phyloP scores from a whole-genome alignment of 352 stramenopile genomes.

The Phytopythium mirpurense region DNA sequence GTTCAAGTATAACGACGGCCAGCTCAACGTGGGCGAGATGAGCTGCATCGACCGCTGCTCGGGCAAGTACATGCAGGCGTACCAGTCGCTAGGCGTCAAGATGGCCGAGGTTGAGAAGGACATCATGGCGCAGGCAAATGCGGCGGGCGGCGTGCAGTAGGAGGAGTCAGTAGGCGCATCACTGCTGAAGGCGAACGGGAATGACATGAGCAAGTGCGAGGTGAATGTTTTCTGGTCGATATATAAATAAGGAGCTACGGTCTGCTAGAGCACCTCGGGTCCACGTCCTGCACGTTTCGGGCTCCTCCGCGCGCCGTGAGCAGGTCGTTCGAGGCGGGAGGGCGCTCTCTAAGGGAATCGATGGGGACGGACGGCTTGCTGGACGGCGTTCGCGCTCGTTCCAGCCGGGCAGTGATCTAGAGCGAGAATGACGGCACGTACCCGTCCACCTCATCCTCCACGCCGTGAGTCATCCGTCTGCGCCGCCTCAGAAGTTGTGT shows the following conservation, averaged over 20 bases:
- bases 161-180: no score
- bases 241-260: slow-evolving; percentile 54
- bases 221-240: slow-evolving; percentile 12
- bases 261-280: slow-evolving; percentile 17
- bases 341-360: neutral
- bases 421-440: no score
- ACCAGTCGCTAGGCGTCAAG: slow-evolving; percentile 92
- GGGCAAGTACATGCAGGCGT: slow-evolving; percentile 97
- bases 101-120: slow-evolving; percentile 95
- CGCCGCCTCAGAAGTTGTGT: slow-evolving; percentile 61
- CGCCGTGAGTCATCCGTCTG: neutral
- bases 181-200: neutral
- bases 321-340: neutral
- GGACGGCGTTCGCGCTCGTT: neutral
- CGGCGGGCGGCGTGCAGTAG: slow-evolving; percentile 39
- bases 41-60: slow-evolving; percentile 97
- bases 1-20: slow-evolving; percentile 94
- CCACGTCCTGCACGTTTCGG: slow-evolving; percentile 6
- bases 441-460: neutral
- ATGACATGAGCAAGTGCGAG: neutral
- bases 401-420: no score
- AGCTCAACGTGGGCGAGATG: slow-evolving; percentile 98
- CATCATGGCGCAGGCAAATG: slow-evolving; percentile 70
- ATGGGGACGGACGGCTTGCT: neutral
- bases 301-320: slow-evolving; percentile 3